A percentile compares a stretch with the other conserved stretches of the same genome.
Conservation (phyloP, 2,329 filamentous ascomycete species). For the Ophiocordyceps sinensis region DNA sequence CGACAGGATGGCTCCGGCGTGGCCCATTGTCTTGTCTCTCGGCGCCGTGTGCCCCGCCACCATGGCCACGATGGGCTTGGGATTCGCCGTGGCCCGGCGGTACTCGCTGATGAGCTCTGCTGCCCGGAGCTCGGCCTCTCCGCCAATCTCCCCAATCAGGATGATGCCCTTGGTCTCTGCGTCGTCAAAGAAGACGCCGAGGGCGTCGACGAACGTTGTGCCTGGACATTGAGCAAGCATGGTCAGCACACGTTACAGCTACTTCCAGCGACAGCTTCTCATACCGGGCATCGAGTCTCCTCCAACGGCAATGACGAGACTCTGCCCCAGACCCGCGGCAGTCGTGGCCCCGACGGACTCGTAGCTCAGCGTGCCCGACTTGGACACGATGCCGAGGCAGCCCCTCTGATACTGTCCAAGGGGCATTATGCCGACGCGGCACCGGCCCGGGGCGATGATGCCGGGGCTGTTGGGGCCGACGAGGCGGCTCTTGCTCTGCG, state of each 20-base stretch:
- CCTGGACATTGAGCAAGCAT: slow-evolving; percentile 7
- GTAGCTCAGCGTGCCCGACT: slow-evolving; percentile 68
- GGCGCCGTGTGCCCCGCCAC: slow-evolving; percentile 51
- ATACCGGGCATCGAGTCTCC: slow-evolving; percentile 57
- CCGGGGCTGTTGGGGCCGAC: slow-evolving; percentile 73
- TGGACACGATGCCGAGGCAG: slow-evolving; percentile 61
- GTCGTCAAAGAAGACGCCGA: slow-evolving; percentile 53
- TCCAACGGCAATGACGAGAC: slow-evolving; percentile 63
- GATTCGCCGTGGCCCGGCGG: slow-evolving; percentile 34
- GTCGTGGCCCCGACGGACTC: slow-evolving; percentile 65
- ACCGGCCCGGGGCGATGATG: slow-evolving; percentile 62
- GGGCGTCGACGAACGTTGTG: slow-evolving; percentile 58
- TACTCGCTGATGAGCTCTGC: slow-evolving; percentile 60
- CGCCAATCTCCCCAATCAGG: slow-evolving; percentile 58
- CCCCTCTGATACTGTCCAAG: slow-evolving; percentile 34
- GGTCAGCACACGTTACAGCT: neutral
- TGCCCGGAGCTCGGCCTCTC: slow-evolving; percentile 53
- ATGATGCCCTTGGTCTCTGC: slow-evolving; percentile 57
- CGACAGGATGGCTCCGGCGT: slow-evolving; percentile 48
- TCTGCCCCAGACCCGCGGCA: slow-evolving; percentile 61
- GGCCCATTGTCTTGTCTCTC: slow-evolving; percentile 51
- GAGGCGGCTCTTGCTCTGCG: slow-evolving; percentile 56
- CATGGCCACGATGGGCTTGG: slow-evolving; percentile 51
- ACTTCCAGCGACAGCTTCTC: neutral
- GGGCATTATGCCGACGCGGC: slow-evolving; percentile 30